phyloP scores from a whole-genome alignment of 345 rosid species.

The Ceriops tagal region DNA sequence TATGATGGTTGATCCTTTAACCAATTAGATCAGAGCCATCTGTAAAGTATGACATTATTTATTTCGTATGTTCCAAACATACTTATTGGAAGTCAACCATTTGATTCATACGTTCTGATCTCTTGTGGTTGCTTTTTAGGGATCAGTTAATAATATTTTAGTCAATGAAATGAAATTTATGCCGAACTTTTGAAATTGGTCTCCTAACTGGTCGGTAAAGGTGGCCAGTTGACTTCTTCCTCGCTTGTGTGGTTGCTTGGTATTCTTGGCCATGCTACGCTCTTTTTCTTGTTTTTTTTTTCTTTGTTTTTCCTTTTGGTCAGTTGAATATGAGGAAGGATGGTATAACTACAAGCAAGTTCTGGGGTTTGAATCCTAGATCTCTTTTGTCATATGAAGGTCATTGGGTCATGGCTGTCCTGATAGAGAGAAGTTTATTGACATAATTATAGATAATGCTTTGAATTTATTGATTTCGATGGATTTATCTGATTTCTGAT shows the following conservation, averaged over 20 bases:
- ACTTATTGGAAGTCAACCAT: conserved; percentile 24
- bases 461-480: no score
- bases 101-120: conserved; percentile 4
- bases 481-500: no score
- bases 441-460: no score
- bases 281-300: background rate
- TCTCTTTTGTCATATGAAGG: no score
- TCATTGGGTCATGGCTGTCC: no score
- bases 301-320: background rate
- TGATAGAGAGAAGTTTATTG: no score
- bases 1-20: background rate
- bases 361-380: no score
- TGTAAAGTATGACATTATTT: conserved; percentile 11
- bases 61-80: conserved; percentile 18
- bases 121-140: background rate
- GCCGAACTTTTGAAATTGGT: background rate
- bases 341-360: no score
- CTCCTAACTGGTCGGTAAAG: background rate
- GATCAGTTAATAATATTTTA: conserved; percentile 5
- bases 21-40: conserved; percentile 1
- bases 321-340: no score
- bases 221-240: conserved; percentile 8
- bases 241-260: background rate
- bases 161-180: conserved; percentile 5
- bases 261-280: no score